These are phyloP conservation scores for Sarocladium kiliense DNA, from an alignment of 2,329 filamentous ascomycete genomes.

Conservation along the genomic window DNA sequence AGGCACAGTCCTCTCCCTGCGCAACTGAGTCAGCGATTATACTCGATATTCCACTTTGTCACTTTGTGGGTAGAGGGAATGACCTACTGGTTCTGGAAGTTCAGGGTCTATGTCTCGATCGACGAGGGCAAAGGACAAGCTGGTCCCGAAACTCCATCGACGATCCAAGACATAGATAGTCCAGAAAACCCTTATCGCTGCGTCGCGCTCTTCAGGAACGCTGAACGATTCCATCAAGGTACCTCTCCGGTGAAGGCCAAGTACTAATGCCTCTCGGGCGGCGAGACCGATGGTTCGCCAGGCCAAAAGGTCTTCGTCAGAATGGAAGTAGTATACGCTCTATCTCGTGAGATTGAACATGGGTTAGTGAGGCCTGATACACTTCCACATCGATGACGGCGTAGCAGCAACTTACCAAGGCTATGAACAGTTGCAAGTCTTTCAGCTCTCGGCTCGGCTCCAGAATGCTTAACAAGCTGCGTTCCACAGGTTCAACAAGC, in stretches of 20 bases:
- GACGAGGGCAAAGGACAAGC: constrained; percentile 41
- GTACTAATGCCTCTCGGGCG: constrained; percentile 39
- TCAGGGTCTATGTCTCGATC: constrained; percentile 45
- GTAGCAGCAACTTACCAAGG: constrained; percentile 19
- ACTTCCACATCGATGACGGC: no score
- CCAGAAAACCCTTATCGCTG: constrained; percentile 40
- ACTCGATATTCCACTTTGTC: no score
- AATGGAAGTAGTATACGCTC: constrained; percentile 38
- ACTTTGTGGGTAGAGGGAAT: no score
- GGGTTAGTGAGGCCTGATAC: no score
- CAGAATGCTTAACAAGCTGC: constrained; percentile 20
- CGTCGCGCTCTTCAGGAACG: constrained; percentile 21
- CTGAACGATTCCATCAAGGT: constrained; percentile 35
- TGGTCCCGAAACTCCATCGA: constrained; percentile 47
- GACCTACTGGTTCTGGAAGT: constrained; percentile 37
- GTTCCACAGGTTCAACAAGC: constrained; percentile 25
- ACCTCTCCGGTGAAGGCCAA: constrained; percentile 41
- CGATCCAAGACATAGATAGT: constrained; percentile 46
- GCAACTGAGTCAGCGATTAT: no score
- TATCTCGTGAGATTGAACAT: constrained; percentile 13
- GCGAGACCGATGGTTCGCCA: constrained; percentile 44
- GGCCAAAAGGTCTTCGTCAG: constrained; percentile 43
- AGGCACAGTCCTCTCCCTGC: constrained; percentile 30
- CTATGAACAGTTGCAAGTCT: constrained; percentile 26
- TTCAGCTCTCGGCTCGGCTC: constrained; percentile 25